Evolutionary conservation across 805 yeast species (phyloP).

Genomic region (Metschnikowia sp.): DNA sequence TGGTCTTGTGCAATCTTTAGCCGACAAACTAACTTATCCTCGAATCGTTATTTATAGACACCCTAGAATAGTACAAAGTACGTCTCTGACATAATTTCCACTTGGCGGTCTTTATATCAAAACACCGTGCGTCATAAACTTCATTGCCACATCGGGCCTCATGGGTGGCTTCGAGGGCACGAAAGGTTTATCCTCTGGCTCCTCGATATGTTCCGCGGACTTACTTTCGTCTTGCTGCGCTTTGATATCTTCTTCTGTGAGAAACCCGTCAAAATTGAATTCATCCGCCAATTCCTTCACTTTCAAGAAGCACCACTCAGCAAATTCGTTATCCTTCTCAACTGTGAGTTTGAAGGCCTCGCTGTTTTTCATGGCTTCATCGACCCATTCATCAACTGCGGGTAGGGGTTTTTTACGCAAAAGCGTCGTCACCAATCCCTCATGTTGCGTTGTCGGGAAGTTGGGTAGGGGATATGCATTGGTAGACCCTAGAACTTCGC

Average conservation of each 20-base stretch:
- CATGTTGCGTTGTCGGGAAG: slow-evolving; percentile 84
- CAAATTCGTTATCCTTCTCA: slow-evolving; percentile 55
- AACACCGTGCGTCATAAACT: slow-evolving; percentile 39
- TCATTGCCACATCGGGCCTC: slow-evolving; percentile 34
- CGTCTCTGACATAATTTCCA: too few relatives aligned
- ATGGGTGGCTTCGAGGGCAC: slow-evolving; percentile 16
- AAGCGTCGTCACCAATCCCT: slow-evolving; percentile 77
- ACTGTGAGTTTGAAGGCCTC: slow-evolving; percentile 24
- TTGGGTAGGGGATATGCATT: slow-evolving; percentile 80
- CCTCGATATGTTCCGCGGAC: slow-evolving; percentile 14
- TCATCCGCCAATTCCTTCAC: slow-evolving; percentile 52
- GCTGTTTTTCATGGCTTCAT: slow-evolving; percentile 22
- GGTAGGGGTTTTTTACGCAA: slow-evolving; percentile 86
- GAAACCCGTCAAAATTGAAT: slow-evolving; percentile 61
- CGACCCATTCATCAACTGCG: slow-evolving; percentile 86
- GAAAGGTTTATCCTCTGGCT: slow-evolving; percentile 17
- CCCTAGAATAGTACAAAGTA: too few relatives aligned
- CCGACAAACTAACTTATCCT: too few relatives aligned
- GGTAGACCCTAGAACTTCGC: slow-evolving; percentile 56
- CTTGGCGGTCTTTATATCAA: too few relatives aligned
- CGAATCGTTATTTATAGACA: too few relatives aligned
- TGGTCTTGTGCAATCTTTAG: too few relatives aligned
- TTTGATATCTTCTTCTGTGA: slow-evolving; percentile 47
- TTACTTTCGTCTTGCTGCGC: slow-evolving; percentile 23
- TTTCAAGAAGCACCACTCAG: slow-evolving; percentile 63